Evolutionary conservation across 495 filamentous ascomycete genomes (phyloP), one percentile per base, ranked within the genome.

Genomic region (Xylaria longipes): DNA sequence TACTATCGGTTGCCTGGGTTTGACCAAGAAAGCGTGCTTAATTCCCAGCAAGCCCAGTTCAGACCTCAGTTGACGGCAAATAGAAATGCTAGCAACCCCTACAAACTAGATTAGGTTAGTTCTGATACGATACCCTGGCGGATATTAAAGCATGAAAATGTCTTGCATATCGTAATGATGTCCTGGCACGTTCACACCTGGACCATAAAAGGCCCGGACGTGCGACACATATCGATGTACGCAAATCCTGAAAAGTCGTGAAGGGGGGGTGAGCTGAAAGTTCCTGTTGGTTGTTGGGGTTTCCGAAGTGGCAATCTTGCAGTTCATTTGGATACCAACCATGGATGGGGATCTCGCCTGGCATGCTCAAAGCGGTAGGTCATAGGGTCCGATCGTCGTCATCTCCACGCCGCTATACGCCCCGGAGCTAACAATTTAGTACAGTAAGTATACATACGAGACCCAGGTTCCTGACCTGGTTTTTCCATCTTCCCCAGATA

Each of bases 291-390:
- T 46, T 31, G 39, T 35, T 50, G 41, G 62, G 45, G 43, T 50
- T 20, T 33, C 27, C 27, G 31, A 8, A 52, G 43, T 31, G 63
- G 41, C 20, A 66, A 50, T 52, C 43, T 66, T 25, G 43, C 63
- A 66, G 63, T 31, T 52, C 29, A 52, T 66, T 48, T 39, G 7
- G 29, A 52, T 8, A 25, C 63, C 15, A 27, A 52, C n/a, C 27
- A 33, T 45, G 39, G 41, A 15, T 37, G 54, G 14, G 2, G 65
- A 58, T 68, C 48, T 60, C 54, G 66, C 50, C 25, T 41, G 52
- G 20, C n/a, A 48, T 61, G 11, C 66, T 69, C 54, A 61, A 69
- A 58, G 17, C 39, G 66, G 66, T 69, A 69, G 66, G 66, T 69
- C 66, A 5, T 54, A 67, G 22, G 65, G 29, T 25, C 45, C 22